phyloP scores from a whole-genome alignment of 2,329 filamentous ascomycete genomes.

The Shiraia bambusicola region DNA sequence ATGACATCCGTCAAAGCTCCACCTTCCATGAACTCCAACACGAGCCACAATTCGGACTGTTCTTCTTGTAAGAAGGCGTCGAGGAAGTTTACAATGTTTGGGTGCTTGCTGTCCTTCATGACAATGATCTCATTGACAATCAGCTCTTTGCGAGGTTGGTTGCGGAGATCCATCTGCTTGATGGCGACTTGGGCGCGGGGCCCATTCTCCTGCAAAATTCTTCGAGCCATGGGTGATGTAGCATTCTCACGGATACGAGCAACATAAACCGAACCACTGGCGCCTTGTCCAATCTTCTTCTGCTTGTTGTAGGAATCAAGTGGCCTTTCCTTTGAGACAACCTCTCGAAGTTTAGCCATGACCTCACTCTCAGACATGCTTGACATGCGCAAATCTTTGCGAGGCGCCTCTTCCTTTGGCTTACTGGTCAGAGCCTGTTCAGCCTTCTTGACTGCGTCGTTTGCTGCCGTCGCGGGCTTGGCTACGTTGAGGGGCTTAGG shows the following conservation, averaged over 20 bases:
- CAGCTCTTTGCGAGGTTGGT: slow-evolving; percentile 94
- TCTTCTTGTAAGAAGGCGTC: slow-evolving; percentile 96
- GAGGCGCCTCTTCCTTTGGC: slow-evolving; percentile 71
- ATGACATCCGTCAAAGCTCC: slow-evolving; percentile 97
- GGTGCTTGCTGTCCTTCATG: slow-evolving; percentile 98
- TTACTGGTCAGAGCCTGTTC: slow-evolving; percentile 76
- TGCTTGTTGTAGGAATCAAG: slow-evolving; percentile 97
- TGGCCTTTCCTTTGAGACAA: slow-evolving; percentile 93
- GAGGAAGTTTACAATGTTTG: slow-evolving; percentile 98
- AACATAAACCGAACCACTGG: slow-evolving; percentile 96
- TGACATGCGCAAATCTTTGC: slow-evolving; percentile 96
- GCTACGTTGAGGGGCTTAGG: slow-evolving; percentile 58
- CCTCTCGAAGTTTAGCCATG: slow-evolving; percentile 91
- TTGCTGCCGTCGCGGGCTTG: slow-evolving; percentile 50
- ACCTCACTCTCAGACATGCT: slow-evolving; percentile 97
- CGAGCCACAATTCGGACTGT: slow-evolving; percentile 95
- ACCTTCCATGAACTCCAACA: slow-evolving; percentile 99
- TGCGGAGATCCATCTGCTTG: slow-evolving; percentile 98
- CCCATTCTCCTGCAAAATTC: slow-evolving; percentile 77
- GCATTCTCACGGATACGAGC: slow-evolving; percentile 91
- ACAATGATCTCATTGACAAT: slow-evolving; percentile 99
- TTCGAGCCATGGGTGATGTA: slow-evolving; percentile 74
- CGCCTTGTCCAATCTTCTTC: slow-evolving; percentile 98
- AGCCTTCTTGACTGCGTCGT: slow-evolving; percentile 80
- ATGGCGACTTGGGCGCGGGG: slow-evolving; percentile 89